Conservation (phyloP, 2,329 filamentous ascomycete genomes). For the Fonsecaea monophora region DNA sequence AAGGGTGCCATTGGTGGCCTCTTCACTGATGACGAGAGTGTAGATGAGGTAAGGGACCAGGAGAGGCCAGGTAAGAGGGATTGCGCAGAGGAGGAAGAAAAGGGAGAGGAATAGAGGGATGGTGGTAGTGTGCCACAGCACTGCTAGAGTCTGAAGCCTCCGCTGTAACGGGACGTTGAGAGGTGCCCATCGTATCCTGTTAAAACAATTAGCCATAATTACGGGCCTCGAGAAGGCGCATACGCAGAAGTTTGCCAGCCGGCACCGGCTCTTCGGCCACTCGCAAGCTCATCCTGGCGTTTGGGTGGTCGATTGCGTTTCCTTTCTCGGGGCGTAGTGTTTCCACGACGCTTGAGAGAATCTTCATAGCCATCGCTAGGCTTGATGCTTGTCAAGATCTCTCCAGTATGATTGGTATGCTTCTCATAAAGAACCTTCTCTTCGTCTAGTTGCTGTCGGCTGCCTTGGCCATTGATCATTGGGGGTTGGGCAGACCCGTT, state of each 20-base stretch:
- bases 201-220: conserved; percentile 21
- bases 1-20: conserved; percentile 76
- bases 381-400: conserved; percentile 54
- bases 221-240: conserved; percentile 1
- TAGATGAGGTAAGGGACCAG: conserved; percentile 80
- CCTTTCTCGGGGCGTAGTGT: conserved; percentile 38
- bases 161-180: conserved; percentile 73
- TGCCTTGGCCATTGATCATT: conserved; percentile 34
- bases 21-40: conserved; percentile 75
- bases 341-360: conserved; percentile 43
- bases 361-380: conserved; percentile 49
- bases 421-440: conserved; percentile 52
- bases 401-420: conserved; percentile 53
- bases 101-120: conserved; percentile 74
- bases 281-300: conserved; percentile 49
- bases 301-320: conserved; percentile 44
- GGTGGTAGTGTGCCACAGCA: conserved; percentile 74
- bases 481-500: conserved; percentile 15
- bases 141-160: conserved; percentile 77
- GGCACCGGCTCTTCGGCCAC: conserved; percentile 60
- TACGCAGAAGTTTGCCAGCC: conserved; percentile 60
- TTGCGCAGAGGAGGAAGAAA: conserved; percentile 91
- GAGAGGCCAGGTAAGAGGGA: conserved; percentile 88
- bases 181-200: conserved; percentile 82
- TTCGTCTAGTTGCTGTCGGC: conserved; percentile 32